Conservation (phyloP, 495 filamentous ascomycete genomes). For the Trichocladium uniseriatum region DNA sequence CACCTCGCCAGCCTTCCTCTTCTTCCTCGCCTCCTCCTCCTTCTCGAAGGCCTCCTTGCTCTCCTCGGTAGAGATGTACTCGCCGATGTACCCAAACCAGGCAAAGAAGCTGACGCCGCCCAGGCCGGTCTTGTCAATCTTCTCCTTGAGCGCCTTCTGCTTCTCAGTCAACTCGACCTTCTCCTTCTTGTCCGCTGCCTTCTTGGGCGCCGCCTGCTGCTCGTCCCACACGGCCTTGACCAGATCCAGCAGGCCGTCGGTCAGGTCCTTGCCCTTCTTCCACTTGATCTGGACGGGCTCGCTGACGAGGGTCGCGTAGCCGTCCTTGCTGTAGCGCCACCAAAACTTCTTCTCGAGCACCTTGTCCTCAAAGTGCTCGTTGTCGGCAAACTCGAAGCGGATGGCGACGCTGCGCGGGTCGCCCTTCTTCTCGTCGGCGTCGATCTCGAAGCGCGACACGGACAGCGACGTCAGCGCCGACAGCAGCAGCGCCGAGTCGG, state of each 20-base stretch:
- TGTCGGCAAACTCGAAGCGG: conserved; percentile 52
- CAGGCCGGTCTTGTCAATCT: conserved; percentile 48
- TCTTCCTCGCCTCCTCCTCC: conserved; percentile 49
- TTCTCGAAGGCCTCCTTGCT: conserved; percentile 47
- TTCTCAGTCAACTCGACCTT: conserved; percentile 37
- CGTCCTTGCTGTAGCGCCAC: conserved; percentile 57
- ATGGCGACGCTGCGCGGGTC: conserved; percentile 59
- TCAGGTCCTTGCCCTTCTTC: conserved; percentile 78
- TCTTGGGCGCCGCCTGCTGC: conserved; percentile 41
- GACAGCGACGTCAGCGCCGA: conserved; percentile 50
- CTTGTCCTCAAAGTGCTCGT: conserved; percentile 64
- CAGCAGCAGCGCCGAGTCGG: conserved; percentile 60
- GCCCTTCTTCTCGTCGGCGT: conserved; percentile 41
- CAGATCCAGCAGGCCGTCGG: conserved; percentile 64
- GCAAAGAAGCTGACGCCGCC: conserved; percentile 70
- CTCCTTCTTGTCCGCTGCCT: conserved; percentile 35
- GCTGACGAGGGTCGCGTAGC: conserved; percentile 63
- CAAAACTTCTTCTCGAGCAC: conserved; percentile 85
- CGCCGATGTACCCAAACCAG: conserved; percentile 71
- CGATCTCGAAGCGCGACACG: conserved; percentile 70
- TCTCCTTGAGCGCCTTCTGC: conserved; percentile 41
- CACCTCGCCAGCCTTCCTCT: conserved; percentile 47
- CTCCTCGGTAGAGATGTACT: conserved; percentile 59
- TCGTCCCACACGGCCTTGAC: conserved; percentile 59
- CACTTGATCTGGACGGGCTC: conserved; percentile 82